These are phyloP conservation scores for Stentor roeselii DNA, from an alignment of 73 alveolate species.

Conservation along the genomic window DNA sequence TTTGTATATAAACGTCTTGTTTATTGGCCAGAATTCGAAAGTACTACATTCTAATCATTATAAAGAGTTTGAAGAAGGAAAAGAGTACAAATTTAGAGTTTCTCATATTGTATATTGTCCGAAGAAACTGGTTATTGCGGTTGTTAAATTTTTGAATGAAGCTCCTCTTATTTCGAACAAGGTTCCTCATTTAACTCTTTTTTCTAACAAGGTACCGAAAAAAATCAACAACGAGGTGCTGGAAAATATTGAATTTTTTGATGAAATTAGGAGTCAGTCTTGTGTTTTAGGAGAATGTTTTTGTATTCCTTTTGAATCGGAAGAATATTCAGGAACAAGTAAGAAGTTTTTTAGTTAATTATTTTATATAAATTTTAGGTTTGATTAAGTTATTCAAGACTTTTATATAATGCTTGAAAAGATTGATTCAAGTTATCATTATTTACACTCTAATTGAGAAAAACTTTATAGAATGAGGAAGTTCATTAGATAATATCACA, in stretches of 20 bases:
- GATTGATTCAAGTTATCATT: too few species aligned
- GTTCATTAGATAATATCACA: too few species aligned
- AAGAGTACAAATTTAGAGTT: neutral
- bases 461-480: too few species aligned
- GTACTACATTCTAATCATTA: neutral
- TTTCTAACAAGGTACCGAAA: neutral
- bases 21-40: neutral
- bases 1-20: neutral
- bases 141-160: neutral
- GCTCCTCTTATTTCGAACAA: neutral
- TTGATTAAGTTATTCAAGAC: too few species aligned
- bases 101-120: constrained; percentile 9
- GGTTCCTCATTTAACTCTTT: neutral
- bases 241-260: neutral
- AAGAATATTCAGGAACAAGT: neutral
- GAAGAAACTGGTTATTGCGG: neutral
- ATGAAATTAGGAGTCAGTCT: neutral
- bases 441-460: too few species aligned
- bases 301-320: neutral
- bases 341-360: neutral
- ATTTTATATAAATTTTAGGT: too few species aligned
- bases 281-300: neutral
- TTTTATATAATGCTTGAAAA: too few species aligned
- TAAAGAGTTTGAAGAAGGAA: neutral
- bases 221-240: constrained; percentile 6